Evolutionary conservation across 495 filamentous ascomycete species (phyloP).

Genomic region (Penicillium canescens): DNA sequence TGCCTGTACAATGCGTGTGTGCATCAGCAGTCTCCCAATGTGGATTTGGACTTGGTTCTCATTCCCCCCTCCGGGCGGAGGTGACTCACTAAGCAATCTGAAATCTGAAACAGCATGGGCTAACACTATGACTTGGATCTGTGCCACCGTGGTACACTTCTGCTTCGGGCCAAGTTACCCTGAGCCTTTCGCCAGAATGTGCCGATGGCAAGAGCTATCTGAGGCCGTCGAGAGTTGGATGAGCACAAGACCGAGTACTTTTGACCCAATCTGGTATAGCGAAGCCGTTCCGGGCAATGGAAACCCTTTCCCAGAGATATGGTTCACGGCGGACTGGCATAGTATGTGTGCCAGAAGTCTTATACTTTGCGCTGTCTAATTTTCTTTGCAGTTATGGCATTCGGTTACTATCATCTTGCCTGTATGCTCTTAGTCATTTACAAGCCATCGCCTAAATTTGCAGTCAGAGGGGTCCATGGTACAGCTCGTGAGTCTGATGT

Average conservation of each 20-base stretch:
- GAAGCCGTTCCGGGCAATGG: constrained; percentile 8
- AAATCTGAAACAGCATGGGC: constrained; percentile 12
- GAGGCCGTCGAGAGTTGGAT: constrained; percentile 10
- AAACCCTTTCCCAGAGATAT: constrained; percentile 14
- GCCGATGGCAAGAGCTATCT: constrained; percentile 12
- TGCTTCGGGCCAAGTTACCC: constrained; percentile 11
- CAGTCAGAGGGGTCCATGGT: constrained; percentile 4
- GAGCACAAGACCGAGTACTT: constrained; percentile 5
- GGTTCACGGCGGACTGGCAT: constrained; percentile 13
- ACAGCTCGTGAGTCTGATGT: constrained; percentile 10
- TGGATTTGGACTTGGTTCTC: constrained; percentile 12
- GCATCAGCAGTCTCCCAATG: constrained; percentile 13
- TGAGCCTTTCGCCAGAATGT: constrained; percentile 5
- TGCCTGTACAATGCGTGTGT: constrained; percentile 13
- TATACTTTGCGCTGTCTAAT: constrained; percentile 5
- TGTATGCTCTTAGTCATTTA: constrained; percentile 13
- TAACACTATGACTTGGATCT: constrained; percentile 16
- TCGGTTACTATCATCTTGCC: constrained; percentile 12
- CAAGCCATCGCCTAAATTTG: constrained; percentile 12
- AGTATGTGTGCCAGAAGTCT: constrained; percentile 7
- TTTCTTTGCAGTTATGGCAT: constrained; percentile 9
- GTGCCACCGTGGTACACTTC: constrained; percentile 11
- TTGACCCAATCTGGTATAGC: constrained; percentile 13
- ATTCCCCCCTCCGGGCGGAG: constrained; percentile 7
- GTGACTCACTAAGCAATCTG: constrained; percentile 7